Evolutionary conservation across 1,284 basidiomycete genomes (phyloP).

Genomic region (Gomphus bonarii): DNA sequence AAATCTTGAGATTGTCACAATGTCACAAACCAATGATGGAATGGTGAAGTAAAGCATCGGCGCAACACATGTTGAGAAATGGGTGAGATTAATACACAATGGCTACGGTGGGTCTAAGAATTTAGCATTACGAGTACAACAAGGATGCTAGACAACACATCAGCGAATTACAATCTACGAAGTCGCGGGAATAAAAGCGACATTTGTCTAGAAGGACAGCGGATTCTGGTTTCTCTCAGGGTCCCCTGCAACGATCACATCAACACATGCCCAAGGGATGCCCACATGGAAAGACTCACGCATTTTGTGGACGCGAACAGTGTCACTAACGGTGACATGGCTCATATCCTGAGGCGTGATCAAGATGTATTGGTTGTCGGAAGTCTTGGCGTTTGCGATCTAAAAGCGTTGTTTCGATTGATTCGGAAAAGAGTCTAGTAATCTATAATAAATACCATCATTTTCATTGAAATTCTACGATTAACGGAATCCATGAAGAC

Average conservation of each 20-base stretch:
- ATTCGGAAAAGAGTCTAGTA: not conserved
- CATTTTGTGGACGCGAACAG: slow-evolving; percentile 70
- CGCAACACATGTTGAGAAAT: too few species aligned
- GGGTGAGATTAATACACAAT: too few species aligned
- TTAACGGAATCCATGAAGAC: slow-evolving; percentile 97
- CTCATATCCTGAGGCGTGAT: slow-evolving; percentile 87
- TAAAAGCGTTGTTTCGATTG: slow-evolving; percentile 20
- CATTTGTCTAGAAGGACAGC: not conserved
- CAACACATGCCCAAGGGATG: not conserved
- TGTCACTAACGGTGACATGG: slow-evolving; percentile 43
- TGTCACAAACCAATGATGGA: not conserved
- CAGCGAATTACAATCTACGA: not conserved
- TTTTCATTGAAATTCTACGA: slow-evolving; percentile 81
- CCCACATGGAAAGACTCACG: not conserved
- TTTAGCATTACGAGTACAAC: not conserved
- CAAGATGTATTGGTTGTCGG: slow-evolving; percentile 84
- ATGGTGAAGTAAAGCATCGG: too few species aligned
- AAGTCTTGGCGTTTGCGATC: slow-evolving; percentile 80
- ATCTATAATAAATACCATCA: slow-evolving; percentile 56
- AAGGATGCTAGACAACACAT: not conserved
- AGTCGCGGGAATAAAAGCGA: not conserved
- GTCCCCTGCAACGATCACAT: not conserved
- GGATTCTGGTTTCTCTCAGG: slow-evolving; percentile 8
- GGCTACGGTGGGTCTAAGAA: not conserved
- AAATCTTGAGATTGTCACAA: not conserved